phyloP scores from a whole-genome alignment of 352 stramenopile genomes.

The Phytophthora macrochlamydospora region DNA sequence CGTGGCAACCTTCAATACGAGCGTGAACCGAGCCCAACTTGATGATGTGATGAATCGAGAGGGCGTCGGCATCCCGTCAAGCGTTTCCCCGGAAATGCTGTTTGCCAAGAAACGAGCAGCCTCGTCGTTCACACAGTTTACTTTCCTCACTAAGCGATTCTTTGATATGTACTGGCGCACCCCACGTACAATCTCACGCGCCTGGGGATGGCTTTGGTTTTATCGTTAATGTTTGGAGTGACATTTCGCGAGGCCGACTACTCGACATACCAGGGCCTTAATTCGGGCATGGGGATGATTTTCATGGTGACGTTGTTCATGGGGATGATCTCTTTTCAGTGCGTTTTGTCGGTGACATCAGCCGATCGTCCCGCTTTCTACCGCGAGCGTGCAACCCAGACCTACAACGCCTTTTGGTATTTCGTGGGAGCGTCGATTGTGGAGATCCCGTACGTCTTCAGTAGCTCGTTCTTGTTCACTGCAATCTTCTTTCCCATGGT shows the following conservation, averaged over 20 bases:
- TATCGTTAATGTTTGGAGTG: constrained; percentile 80
- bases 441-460: constrained; percentile 71
- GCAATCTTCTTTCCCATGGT: constrained; percentile 49
- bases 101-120: constrained; percentile 33
- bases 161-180: constrained; percentile 67
- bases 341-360: constrained; percentile 71
- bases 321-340: constrained; percentile 79
- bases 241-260: constrained; percentile 60
- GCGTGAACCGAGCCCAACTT: constrained; percentile 22
- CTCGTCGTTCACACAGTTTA: constrained; percentile 26
- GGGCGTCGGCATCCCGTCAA: constrained; percentile 28
- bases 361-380: constrained; percentile 89
- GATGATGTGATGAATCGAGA: constrained; percentile 21
- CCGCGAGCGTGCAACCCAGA: constrained; percentile 73
- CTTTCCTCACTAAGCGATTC: constrained; percentile 32
- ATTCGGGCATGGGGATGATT: constrained; percentile 78
- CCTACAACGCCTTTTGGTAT: constrained; percentile 82
- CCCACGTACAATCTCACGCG: constrained; percentile 88
- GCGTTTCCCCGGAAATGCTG: constrained; percentile 20
- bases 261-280: constrained; percentile 50
- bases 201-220: constrained; percentile 66
- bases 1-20: constrained; percentile 33
- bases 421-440: constrained; percentile 59
- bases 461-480: constrained; percentile 37
- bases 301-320: constrained; percentile 89